Conservation (phyloP, 257 asterid genomes). For the Schizonepeta tenuifolia region DNA sequence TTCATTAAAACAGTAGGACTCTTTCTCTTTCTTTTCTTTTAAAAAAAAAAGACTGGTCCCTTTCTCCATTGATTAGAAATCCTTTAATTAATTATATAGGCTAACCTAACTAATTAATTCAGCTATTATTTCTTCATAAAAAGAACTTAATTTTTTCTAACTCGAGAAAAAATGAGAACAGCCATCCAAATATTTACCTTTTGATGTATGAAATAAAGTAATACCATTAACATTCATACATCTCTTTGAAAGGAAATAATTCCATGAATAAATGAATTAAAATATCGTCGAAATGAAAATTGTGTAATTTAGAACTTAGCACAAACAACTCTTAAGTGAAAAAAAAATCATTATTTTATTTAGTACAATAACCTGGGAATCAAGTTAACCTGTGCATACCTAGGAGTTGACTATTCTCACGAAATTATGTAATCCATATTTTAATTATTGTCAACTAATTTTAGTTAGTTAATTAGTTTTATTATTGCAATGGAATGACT, state of each 20-base stretch:
- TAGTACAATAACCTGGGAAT: neutral
- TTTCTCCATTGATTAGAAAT: no score
- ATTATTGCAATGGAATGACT: neutral
- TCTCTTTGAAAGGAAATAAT: neutral
- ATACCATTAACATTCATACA: neutral
- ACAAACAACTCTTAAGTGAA: no score
- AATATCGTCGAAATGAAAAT: neutral
- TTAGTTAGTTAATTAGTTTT: neutral
- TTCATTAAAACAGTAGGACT: slow-evolving; percentile 16
- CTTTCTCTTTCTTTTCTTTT: no score
- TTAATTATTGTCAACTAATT: neutral
- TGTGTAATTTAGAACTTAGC: neutral
- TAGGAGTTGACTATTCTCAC: neutral
- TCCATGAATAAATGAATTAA: neutral
- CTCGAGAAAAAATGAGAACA: neutral
- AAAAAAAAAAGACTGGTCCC: no score
- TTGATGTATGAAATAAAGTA: neutral
- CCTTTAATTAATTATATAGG: no score
- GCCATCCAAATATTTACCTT: neutral
- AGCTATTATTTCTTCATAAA: neutral
- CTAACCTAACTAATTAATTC: no score
- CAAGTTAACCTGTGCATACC: neutral
- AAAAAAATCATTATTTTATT: no score
- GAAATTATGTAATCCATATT: no score
- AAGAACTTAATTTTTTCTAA: neutral